These are phyloP conservation scores for Dalbergia cochinchinensis DNA, from an alignment of 306 rosid genomes.

Conservation along the genomic window DNA sequence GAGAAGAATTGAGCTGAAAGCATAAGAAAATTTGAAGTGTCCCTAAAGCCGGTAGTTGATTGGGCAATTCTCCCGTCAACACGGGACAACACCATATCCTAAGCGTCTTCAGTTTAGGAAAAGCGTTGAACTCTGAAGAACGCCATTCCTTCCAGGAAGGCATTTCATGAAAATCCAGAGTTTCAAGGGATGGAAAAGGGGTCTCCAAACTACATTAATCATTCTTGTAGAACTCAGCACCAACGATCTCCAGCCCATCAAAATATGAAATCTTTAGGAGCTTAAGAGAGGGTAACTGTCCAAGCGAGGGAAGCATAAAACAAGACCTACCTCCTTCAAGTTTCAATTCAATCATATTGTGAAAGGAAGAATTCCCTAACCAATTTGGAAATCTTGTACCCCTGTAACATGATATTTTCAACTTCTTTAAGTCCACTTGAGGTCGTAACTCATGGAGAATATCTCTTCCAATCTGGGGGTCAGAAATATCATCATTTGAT, in stretches of 20 bases:
- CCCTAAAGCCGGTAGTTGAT: constrained; percentile 6
- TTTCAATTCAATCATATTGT: not conserved
- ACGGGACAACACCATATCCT: accelerated
- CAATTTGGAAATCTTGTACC: not conserved
- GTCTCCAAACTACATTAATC: not conserved
- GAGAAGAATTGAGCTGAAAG: not conserved
- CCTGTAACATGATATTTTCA: not conserved
- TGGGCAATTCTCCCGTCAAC: not conserved
- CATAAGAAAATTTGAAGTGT: not conserved
- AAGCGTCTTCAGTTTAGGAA: not conserved
- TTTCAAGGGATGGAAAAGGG: not conserved
- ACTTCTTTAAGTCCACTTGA: not conserved
- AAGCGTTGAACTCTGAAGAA: not conserved
- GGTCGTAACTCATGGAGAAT: not conserved
- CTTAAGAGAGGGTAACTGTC: not conserved
- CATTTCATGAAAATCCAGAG: accelerated
- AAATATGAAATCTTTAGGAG: not conserved
- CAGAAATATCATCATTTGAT: not conserved
- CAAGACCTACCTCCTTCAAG: not conserved
- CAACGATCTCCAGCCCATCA: not conserved
- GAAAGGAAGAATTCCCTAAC: not conserved
- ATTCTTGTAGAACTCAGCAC: not conserved
- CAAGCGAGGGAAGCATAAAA: not conserved
- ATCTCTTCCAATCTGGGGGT: not conserved
- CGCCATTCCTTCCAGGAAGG: not conserved